These are phyloP conservation scores for Salix exigua DNA, from an alignment of 345 rosid genomes.

Conservation along the genomic window DNA sequence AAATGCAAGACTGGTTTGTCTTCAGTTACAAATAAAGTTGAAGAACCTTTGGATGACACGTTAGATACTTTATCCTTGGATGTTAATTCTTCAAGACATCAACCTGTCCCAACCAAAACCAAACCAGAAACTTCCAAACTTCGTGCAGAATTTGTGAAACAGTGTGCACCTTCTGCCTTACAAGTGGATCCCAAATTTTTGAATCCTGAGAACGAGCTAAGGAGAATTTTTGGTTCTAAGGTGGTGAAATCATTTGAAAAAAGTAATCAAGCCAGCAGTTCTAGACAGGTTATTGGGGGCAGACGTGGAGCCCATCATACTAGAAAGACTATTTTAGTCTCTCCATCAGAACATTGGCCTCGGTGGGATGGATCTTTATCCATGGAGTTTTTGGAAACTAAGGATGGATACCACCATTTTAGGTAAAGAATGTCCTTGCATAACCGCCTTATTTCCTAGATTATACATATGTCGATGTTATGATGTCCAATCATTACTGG, in stretches of 20 bases:
- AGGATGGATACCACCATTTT: conserved; percentile 60
- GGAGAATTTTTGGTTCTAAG: conserved; percentile 80
- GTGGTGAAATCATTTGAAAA: conserved; percentile 76
- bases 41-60: conserved; percentile 37
- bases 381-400: conserved; percentile 78
- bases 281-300: conserved; percentile 65
- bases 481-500: not conserved
- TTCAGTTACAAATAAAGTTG: conserved; percentile 29
- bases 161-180: conserved; percentile 30
- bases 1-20: conserved; percentile 46
- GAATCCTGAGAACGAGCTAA: conserved; percentile 70
- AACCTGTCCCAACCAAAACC: conserved; percentile 24
- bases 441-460: not conserved
- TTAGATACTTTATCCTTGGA: conserved; percentile 46
- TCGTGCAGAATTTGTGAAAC: conserved; percentile 19
- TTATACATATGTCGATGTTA: not conserved
- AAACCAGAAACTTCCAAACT: conserved; percentile 30
- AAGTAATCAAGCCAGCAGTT: conserved; percentile 51
- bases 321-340: conserved; percentile 60
- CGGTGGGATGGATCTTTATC: conserved; percentile 89
- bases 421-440: conserved; percentile 36
- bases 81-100: conserved; percentile 24
- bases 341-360: conserved; percentile 81
- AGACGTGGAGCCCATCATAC: conserved; percentile 67
- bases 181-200: conserved; percentile 69